Base-by-base conservation (phyloP, 1,284 basidiomycete species). In the Apiotrichum mycotoxinovorans region DNA sequence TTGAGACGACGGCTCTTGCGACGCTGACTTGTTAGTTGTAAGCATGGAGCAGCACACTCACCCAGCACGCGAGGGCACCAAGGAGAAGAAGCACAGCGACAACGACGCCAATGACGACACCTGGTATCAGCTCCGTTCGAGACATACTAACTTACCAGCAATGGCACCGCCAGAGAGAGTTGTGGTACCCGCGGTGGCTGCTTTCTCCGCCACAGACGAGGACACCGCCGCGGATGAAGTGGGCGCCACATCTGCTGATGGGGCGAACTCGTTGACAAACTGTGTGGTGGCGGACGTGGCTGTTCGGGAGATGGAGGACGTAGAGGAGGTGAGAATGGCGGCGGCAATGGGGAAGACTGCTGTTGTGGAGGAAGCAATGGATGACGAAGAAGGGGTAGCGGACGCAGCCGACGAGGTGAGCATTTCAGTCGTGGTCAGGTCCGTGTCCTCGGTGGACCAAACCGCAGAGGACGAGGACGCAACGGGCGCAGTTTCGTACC, bases 111-210 rank as follows among this genome's bases (percentile, higher is more conserved):
- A 51, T 37, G 15, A 40, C 49, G 20, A 51, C 45, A 4, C 53
- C 53, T 48, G 26, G 35, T 27, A 20, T 53, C 52, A 46, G 51
- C 27, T 41, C n/a, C n/a, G n/a, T n/a, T n/a, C n/a, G n/a, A n/a
- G n/a, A n/a, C n/a, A n/a, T n/a, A n/a, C n/a, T n/a, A 26, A 22
- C 38, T 22, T 17, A 40, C 44, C 52, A 17, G 43, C 38, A 22
- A 53, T 46, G 52, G 33, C 37, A 30, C 35, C 49, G n/a, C 23
- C 22, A 18, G 48, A 40, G 15, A 51, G 38, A 20, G 7, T 2
- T 12, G 35, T 23, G n/a, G 26, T 38, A n/a, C 20, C 12, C 7
- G 48, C 7, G 2, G 10, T 5, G 20, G 46, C 7, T 17, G 10
- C 37, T 18, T 1, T 35, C 14, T 2, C 33, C 20, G 11, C 33